These are phyloP conservation scores for Botryotinia globosa DNA, from an alignment of 2,329 filamentous ascomycete species.

Conservation along the genomic window DNA sequence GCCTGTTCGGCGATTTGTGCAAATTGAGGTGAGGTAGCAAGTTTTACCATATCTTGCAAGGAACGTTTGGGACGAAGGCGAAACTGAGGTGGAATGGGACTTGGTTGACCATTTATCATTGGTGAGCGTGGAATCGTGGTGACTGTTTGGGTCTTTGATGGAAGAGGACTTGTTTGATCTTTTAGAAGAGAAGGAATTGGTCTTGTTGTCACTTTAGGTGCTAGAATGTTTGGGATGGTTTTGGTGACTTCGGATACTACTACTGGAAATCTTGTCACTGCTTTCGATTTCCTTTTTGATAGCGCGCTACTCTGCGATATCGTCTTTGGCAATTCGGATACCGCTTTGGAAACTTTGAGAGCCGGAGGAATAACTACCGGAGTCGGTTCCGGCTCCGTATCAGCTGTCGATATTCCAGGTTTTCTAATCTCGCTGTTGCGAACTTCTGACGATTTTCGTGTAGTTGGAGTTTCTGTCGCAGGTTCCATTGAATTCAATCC, in stretches of 20 bases:
- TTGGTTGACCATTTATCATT: not conserved
- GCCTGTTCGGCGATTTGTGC: conserved; percentile 17
- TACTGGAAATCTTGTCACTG: not conserved
- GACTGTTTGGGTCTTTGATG: not conserved
- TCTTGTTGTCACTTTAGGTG: not conserved
- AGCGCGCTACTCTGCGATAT: not conserved
- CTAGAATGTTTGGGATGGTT: not conserved
- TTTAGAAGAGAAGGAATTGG: not conserved
- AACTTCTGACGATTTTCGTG: not conserved
- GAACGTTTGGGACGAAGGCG: conserved; percentile 14
- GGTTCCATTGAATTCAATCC: conserved; percentile 1
- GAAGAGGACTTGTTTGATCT: not conserved
- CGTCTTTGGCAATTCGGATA: not conserved
- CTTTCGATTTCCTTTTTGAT: not conserved
- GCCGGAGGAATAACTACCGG: not conserved
- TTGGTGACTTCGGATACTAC: not conserved
- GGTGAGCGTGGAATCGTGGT: conserved; percentile 1
- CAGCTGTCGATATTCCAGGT: not conserved
- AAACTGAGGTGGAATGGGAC: conserved; percentile 7
- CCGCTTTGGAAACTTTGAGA: not conserved
- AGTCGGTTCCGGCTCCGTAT: not conserved
- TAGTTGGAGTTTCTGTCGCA: not conserved
- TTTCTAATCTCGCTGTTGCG: not conserved
- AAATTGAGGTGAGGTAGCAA: conserved; percentile 1
- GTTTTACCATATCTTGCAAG: conserved; percentile 13